Percentiles rank a stretch among this genome's conserved stretches.
Evolutionary conservation across 768 basidiomycete species (phyloP).

Genomic region (Phylloporus sp.): DNA sequence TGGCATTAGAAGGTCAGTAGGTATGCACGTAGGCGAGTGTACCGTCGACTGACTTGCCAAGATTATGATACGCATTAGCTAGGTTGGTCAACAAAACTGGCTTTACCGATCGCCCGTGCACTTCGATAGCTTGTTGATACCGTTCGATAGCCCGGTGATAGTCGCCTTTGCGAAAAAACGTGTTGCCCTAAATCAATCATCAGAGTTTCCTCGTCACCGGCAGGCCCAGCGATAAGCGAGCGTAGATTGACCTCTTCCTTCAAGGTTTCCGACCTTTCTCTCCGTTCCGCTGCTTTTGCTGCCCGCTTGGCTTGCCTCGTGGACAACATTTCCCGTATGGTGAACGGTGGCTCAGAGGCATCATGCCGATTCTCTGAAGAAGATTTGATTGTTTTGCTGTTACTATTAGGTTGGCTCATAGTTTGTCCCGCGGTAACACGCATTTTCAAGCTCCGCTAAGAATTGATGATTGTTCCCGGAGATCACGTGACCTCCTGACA

Average conservation of each 20-base stretch:
- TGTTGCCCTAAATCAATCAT: conserved; percentile 36
- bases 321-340: background rate
- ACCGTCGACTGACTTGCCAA: conserved; percentile 28
- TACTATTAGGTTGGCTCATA: background rate
- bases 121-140: conserved; percentile 35
- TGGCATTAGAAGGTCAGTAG: background rate
- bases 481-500: too few relatives aligned
- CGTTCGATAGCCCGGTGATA: conserved; percentile 34
- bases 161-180: conserved; percentile 34
- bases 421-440: too few relatives aligned
- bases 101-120: conserved; percentile 31
- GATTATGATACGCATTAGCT: conserved; percentile 38
- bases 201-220: background rate
- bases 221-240: background rate
- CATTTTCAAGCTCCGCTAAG: too few relatives aligned
- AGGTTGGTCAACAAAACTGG: conserved; percentile 39
- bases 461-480: too few relatives aligned
- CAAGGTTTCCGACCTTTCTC: conserved; percentile 17
- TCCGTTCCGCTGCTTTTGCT: conserved; percentile 11
- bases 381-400: background rate
- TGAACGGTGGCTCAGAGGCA: background rate
- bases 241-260: conserved; percentile 22
- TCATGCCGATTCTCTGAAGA: background rate
- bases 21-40: background rate
- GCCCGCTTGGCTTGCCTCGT: conserved; percentile 10